A percentile compares a stretch with the other conserved stretches of the same genome.
Evolutionary conservation across 2,329 filamentous ascomycete species (phyloP).

Genomic region (Colletotrichum eremochloae): DNA sequence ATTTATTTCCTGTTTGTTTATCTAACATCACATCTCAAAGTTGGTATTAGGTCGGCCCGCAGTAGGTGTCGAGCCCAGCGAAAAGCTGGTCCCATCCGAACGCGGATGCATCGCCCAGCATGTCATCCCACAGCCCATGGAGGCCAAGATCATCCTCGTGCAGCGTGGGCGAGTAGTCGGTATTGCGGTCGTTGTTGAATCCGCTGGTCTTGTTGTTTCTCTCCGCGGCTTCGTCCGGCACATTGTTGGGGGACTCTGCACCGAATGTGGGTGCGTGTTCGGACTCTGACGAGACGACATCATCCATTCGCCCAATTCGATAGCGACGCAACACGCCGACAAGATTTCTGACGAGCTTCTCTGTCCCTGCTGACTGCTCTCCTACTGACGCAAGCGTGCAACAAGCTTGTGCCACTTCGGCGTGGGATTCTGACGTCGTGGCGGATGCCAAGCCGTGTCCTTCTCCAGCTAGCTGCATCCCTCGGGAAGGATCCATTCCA

Average conservation of each 20-base stretch:
- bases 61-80: conserved; percentile 45
- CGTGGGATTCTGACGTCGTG: conserved; percentile 20
- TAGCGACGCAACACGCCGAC: conserved; percentile 43
- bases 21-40: background rate
- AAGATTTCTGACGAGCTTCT: conserved; percentile 43
- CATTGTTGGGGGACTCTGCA: background rate
- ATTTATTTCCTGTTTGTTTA: too few species aligned
- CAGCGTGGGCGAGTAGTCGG: background rate
- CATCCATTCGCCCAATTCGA: conserved; percentile 32
- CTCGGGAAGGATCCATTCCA: conserved; percentile 22
- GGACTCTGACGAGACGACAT: background rate
- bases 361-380: conserved; percentile 43
- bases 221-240: background rate
- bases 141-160: conserved; percentile 23
- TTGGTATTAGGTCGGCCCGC: conserved; percentile 21
- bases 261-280: background rate
- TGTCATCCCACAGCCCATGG: conserved; percentile 43
- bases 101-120: conserved; percentile 36
- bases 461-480: background rate
- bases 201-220: background rate
- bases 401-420: conserved; percentile 43
- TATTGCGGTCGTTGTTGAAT: background rate
- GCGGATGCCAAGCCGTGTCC: background rate
- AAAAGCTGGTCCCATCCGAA: conserved; percentile 46
- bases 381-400: conserved; percentile 42